phyloP scores from a whole-genome alignment of 2,329 filamentous ascomycete genomes.

The Xylariales sp. region DNA sequence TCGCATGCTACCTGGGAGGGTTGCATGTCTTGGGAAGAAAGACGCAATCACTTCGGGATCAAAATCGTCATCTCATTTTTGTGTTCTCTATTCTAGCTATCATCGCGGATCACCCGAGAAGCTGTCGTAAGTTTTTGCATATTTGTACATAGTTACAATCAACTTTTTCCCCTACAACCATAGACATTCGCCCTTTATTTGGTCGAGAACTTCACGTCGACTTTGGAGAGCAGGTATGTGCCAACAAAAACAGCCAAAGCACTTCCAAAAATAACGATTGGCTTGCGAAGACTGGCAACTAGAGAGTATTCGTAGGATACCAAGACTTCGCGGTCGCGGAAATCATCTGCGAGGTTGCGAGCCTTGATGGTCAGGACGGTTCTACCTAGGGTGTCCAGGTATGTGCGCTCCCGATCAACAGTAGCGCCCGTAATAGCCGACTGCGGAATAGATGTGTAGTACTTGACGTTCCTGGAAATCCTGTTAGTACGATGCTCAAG shows the following conservation, averaged over 20 bases:
- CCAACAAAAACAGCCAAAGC: conserved; percentile 69
- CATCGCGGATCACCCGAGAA: background rate
- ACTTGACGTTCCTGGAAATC: conserved; percentile 70
- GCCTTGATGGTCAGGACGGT: conserved; percentile 77
- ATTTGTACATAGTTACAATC: conserved; percentile 4
- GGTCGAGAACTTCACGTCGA: conserved; percentile 73
- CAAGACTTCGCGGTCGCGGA: conserved; percentile 76
- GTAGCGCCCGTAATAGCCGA: conserved; percentile 54
- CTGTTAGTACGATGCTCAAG: conserved; percentile 30
- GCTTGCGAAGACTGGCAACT: conserved; percentile 75
- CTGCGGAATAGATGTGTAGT: conserved; percentile 66
- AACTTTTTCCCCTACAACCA: background rate
- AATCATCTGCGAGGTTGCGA: conserved; percentile 85
- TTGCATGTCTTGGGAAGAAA: no score
- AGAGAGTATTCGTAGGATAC: conserved; percentile 85
- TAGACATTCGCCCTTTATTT: conserved; percentile 36
- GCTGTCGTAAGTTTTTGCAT: background rate
- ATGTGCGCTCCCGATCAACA: conserved; percentile 72
- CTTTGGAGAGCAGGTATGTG: conserved; percentile 69
- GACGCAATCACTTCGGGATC: background rate
- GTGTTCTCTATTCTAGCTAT: background rate
- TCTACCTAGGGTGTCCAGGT: conserved; percentile 88
- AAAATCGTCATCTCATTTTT: conserved; percentile 5
- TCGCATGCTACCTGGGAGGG: no score
- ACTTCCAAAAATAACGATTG: conserved; percentile 73